phyloP scores from a whole-genome alignment of 345 rosid species.

The Sisymbrium irio region DNA sequence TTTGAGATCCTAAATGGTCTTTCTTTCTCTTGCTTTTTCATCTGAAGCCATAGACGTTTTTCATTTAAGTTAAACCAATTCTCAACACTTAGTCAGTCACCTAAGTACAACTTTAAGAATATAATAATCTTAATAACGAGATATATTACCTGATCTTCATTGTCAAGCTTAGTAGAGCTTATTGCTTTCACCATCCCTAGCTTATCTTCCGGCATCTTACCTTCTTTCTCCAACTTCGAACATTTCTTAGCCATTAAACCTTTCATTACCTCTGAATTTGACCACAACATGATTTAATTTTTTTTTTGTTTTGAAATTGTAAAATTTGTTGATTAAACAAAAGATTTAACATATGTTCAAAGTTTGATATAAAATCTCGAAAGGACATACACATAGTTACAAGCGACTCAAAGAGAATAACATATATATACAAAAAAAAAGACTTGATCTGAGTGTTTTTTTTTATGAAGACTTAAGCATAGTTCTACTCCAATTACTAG shows the following conservation, averaged over 20 bases:
- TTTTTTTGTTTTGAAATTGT: no score
- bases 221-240: constrained; percentile 54
- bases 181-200: constrained; percentile 27
- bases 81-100: neutral
- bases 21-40: constrained; percentile 52
- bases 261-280: constrained; percentile 71
- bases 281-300: no score
- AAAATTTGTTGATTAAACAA: neutral
- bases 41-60: constrained; percentile 31
- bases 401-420: neutral
- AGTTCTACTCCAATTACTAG: neutral
- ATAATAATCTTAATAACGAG: neutral
- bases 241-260: constrained; percentile 68
- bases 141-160: constrained; percentile 42
- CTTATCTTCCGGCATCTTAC: constrained; percentile 30
- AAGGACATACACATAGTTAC: neutral
- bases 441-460: neutral
- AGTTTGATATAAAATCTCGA: neutral
- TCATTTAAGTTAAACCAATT: neutral
- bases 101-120: neutral
- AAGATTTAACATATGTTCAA: neutral
- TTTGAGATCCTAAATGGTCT: constrained; percentile 48
- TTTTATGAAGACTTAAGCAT: neutral
- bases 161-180: constrained; percentile 42
- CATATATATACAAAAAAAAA: neutral